A percentile compares a stretch with the other conserved stretches of the same genome.
These are phyloP conservation scores for Knoxdaviesia capensis DNA, from an alignment of 2,329 filamentous ascomycete species.

Conservation along the genomic window DNA sequence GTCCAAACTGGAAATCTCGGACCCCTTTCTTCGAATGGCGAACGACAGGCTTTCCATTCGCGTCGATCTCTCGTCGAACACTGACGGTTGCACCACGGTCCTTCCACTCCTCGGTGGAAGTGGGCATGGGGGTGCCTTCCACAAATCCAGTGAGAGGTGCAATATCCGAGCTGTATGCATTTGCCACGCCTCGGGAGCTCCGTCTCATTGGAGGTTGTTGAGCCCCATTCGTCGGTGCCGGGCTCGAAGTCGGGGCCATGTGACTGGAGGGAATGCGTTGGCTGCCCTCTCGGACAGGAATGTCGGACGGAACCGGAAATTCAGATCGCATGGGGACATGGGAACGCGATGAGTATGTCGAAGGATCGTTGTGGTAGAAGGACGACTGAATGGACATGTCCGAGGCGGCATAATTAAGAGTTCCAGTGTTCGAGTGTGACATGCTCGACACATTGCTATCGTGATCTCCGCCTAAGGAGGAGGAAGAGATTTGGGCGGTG, in stretches of 20 bases:
- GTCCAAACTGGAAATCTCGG: conserved; percentile 86
- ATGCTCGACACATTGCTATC: too few species aligned
- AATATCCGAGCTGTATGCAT: conserved; percentile 23
- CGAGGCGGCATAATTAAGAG: too few species aligned
- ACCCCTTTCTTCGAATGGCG: conserved; percentile 91
- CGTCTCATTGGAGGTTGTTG: conserved; percentile 14
- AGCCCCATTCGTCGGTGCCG: background rate
- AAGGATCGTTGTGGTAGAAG: conserved; percentile 31
- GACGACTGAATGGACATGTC: background rate
- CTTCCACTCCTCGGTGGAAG: conserved; percentile 82
- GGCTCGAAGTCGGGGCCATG: background rate
- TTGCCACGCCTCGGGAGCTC: conserved; percentile 52
- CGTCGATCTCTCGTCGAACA: conserved; percentile 65
- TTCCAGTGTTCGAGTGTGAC: too few species aligned
- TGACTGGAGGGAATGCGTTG: conserved; percentile 1
- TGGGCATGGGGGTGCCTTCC: conserved; percentile 20
- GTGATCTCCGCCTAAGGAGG: background rate
- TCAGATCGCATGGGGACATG: conserved; percentile 14
- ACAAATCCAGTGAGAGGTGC: conserved; percentile 12
- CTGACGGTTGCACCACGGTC: conserved; percentile 81
- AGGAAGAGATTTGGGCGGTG: conserved; percentile 3
- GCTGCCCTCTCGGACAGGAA: conserved; percentile 2
- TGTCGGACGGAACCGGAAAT: conserved; percentile 1
- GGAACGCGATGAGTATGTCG: conserved; percentile 33
- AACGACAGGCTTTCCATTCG: conserved; percentile 61